These are phyloP conservation scores for Phytophthora multivora DNA, from an alignment of 352 stramenopile genomes.

Conservation along the genomic window DNA sequence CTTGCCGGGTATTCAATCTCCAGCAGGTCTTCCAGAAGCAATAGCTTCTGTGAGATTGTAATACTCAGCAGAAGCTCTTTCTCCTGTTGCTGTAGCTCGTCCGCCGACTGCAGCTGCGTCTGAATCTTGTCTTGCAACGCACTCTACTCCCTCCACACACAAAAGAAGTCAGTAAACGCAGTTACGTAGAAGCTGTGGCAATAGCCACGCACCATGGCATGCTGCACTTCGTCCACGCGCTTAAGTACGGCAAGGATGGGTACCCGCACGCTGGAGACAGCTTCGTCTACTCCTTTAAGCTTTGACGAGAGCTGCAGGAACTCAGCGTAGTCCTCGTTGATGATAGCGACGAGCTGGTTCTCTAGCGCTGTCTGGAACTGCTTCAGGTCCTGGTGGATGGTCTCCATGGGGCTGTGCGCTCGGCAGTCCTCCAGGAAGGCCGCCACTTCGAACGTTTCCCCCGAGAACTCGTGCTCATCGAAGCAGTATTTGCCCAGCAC, in stretches of 20 bases:
- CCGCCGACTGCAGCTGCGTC: constrained; percentile 43
- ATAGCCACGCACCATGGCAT: constrained; percentile 49
- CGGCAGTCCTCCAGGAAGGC: constrained; percentile 82
- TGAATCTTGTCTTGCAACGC: constrained; percentile 65
- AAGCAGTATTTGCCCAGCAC: constrained; percentile 78
- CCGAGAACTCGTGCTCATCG: constrained; percentile 78
- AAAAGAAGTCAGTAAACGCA: constrained; percentile 1
- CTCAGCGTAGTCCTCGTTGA: constrained; percentile 90
- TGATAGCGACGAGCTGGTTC: constrained; percentile 90
- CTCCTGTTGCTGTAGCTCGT: constrained; percentile 53
- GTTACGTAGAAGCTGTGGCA: background rate
- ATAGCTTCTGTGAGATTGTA: constrained; percentile 72
- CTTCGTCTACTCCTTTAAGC: constrained; percentile 86
- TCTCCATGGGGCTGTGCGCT: constrained; percentile 79
- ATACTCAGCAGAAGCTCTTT: constrained; percentile 68
- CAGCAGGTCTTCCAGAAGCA: constrained; percentile 77
- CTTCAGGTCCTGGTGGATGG: constrained; percentile 83
- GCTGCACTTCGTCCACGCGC: constrained; percentile 74
- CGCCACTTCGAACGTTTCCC: constrained; percentile 69
- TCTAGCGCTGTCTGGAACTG: constrained; percentile 86
- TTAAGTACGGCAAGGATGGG: constrained; percentile 80
- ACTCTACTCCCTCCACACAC: constrained; percentile 26
- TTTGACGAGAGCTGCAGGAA: constrained; percentile 90
- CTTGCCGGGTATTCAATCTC: constrained; percentile 54
- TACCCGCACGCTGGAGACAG: constrained; percentile 75